Conservation (phyloP, 108 stramenopile species). For the Poteriospumella lacustris region DNA sequence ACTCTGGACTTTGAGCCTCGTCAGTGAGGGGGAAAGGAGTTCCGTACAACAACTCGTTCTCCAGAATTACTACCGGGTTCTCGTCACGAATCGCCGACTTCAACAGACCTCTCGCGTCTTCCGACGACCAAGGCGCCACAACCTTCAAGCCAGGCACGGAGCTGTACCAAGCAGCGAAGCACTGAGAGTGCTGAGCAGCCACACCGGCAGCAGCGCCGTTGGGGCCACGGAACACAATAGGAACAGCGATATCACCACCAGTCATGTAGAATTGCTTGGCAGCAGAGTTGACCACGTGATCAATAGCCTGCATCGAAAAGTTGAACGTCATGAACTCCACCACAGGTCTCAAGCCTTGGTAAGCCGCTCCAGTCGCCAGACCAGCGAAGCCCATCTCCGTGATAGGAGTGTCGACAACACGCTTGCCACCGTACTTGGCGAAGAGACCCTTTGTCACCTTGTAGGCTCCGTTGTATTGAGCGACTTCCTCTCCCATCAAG, state of each 20-base stretch:
- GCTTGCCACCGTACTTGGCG: conserved; percentile 91
- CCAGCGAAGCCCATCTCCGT: conserved; percentile 91
- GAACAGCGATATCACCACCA: conserved; percentile 84
- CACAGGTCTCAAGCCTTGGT: conserved; percentile 84
- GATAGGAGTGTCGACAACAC: conserved; percentile 99
- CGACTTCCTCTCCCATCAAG: conserved; percentile 87
- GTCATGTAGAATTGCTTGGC: conserved; percentile 99
- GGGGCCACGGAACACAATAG: conserved; percentile 97
- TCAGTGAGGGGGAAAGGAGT: conserved; percentile 86
- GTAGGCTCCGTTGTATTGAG: conserved; percentile 99
- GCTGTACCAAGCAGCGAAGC: conserved; percentile 95
- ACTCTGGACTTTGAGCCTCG: conserved; percentile 75
- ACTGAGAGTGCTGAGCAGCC: conserved; percentile 97
- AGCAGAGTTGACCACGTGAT: conserved; percentile 92
- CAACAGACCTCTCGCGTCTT: conserved; percentile 95
- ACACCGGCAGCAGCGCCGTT: conserved; percentile 96
- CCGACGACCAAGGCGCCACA: conserved; percentile 84
- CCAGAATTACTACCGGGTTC: conserved; percentile 94
- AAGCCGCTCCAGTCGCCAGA: conserved; percentile 85
- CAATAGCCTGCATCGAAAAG: conserved; percentile 98
- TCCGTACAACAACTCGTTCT: conserved; percentile 97
- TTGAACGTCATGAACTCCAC: conserved; percentile 99
- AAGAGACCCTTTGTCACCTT: conserved; percentile 95
- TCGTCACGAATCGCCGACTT: conserved; percentile 98
- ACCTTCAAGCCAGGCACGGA: conserved; percentile 76